These are phyloP conservation scores for Fusarium paranaense DNA, from an alignment of 2,329 filamentous ascomycete species.

Conservation along the genomic window DNA sequence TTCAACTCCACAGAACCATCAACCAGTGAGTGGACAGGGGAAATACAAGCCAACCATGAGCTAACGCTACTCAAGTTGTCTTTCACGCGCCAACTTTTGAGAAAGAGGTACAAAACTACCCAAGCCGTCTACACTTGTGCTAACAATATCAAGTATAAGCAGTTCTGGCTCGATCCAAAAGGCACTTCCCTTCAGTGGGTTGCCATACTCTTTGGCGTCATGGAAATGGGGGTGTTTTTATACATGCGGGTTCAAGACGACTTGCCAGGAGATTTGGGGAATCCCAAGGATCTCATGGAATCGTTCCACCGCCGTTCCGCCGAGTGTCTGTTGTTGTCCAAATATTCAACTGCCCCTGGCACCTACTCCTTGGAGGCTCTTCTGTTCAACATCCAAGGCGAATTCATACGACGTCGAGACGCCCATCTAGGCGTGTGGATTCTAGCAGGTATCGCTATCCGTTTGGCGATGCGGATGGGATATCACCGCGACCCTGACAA, in stretches of 20 bases:
- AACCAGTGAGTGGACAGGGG: constrained; percentile 1
- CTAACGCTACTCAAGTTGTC: constrained; percentile 17
- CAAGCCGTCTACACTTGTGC: accelerated
- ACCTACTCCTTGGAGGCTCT: constrained; percentile 15
- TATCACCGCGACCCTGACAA: constrained; percentile 34
- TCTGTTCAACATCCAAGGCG: constrained; percentile 25
- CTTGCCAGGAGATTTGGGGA: constrained; percentile 8
- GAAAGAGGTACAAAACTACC: constrained; percentile 4
- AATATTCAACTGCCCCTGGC: constrained; percentile 21
- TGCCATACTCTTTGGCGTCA: constrained; percentile 25
- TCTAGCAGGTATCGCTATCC: constrained; percentile 16
- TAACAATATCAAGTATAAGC: constrained; percentile 7
- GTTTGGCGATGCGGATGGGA: constrained; percentile 35
- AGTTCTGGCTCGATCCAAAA: constrained; percentile 25
- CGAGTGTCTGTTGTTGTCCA: constrained; percentile 30
- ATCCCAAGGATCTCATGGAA: constrained; percentile 17
- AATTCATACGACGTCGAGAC: constrained; percentile 27
- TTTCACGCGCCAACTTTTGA: constrained; percentile 33
- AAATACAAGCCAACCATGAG: accelerated
- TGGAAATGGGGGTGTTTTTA: constrained; percentile 25
- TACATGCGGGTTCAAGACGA: constrained; percentile 28
- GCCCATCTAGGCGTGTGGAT: constrained; percentile 33
- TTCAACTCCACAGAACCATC: constrained; percentile 30
- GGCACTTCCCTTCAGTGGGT: constrained; percentile 23
- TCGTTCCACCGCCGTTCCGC: constrained; percentile 26